Conservation (phyloP, 305 asterid genomes). For the Plantago coronopus region DNA sequence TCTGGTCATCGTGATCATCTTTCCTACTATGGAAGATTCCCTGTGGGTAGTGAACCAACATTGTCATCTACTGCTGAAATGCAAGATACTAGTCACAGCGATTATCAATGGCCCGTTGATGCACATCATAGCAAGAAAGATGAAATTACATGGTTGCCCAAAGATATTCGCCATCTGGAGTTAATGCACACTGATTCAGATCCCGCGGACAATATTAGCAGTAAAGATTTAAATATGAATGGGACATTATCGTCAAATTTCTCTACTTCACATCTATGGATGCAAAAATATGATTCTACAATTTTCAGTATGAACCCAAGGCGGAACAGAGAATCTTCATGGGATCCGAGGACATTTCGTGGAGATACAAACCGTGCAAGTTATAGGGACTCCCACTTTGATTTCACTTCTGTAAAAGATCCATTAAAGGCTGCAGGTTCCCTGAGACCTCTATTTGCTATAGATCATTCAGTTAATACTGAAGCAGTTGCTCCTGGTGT, state of each 20-base stretch:
- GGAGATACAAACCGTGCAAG: conserved; percentile 38
- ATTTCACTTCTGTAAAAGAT: conserved; percentile 69
- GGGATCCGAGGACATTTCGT: conserved; percentile 35
- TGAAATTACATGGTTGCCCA: conserved; percentile 32
- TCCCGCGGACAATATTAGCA: conserved; percentile 30
- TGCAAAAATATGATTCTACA: conserved; percentile 42
- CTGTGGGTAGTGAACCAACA: conserved; percentile 23
- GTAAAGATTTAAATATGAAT: conserved; percentile 28
- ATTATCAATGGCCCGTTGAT: conserved; percentile 27
- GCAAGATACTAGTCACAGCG: conserved; percentile 28
- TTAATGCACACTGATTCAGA: conserved; percentile 31
- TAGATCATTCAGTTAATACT: conserved; percentile 35
- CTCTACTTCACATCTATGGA: conserved; percentile 31
- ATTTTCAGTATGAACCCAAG: conserved; percentile 64
- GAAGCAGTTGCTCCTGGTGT: conserved; percentile 34
- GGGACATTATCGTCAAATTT: conserved; percentile 32
- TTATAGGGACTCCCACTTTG: conserved; percentile 48
- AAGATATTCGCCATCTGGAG: conserved; percentile 35
- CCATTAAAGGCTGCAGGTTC: conserved; percentile 42
- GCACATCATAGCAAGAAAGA: conserved; percentile 25
- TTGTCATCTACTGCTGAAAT: conserved; percentile 30
- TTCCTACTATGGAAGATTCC: conserved; percentile 25
- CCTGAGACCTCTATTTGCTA: conserved; percentile 32
- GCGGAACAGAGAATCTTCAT: conserved; percentile 40
- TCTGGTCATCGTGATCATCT: conserved; percentile 26